Evolutionary conservation across 1,284 basidiomycete species (phyloP), one percentile per base, ranked within the genome.

Genomic region (Blastosporella zonata): DNA sequence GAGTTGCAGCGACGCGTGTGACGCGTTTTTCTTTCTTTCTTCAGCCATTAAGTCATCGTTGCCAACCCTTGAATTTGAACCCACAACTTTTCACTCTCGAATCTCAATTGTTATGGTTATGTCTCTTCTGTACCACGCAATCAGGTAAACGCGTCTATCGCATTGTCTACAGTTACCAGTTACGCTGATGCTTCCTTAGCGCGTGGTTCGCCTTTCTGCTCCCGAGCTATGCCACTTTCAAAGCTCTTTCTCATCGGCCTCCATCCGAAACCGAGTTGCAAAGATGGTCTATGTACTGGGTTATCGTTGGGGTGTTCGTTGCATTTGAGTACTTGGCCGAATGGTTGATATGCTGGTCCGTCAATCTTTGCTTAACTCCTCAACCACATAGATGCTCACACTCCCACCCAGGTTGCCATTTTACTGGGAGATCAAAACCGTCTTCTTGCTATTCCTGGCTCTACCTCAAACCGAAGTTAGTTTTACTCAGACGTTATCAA

Each of bases 361-460:
- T 70, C 41, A 25, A 15, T 38, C 27, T 40, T 44, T 47, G 47
- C 25, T 42, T 47, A 43, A 43, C 47, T 38, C 31, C 31, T 43
- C 39, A 53, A 47, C 25, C 38, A 47, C 36, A 34, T 15, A 54
- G 52, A 47, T 62, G 45, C 58, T 49, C 46, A 7, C 53, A 43
- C 46, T 29, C 53, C n/a, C 18, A 8, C 17, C 15, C 20, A 90
- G 89, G 86, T 64, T 91, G 39, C 88, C 90, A 2, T 87, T 91
- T 65, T 92, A 91, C 64, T 87, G 82, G 73, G 79, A 90, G 59
- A 50, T 79, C 56, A 86, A 90, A 59, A 84, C 83, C 6, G 25
- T 81, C 9, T 78, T 90, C 62, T 69, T 92, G 22, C 72, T 91
- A 21, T 91, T 84, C 69, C 67, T 91, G 35, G 74, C 87, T 2